phyloP scores from a whole-genome alignment of 1,284 basidiomycete species.

The Sanghuangporus sanghuang region DNA sequence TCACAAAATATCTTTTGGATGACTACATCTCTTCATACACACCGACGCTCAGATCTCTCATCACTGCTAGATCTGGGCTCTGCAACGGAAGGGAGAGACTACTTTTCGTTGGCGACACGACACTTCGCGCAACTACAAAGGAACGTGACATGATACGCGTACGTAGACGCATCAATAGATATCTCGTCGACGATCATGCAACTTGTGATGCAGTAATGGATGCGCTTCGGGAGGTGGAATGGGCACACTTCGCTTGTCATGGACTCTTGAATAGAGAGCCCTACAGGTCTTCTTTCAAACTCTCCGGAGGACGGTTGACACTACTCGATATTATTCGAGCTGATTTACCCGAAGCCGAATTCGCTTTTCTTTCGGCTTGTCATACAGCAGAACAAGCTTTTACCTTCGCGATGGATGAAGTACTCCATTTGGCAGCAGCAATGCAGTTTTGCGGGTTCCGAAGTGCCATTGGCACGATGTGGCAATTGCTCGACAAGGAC shows the following conservation, averaged over 20 bases:
- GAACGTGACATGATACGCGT: neutral
- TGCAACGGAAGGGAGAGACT: no score
- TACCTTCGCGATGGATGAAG: constrained; percentile 25
- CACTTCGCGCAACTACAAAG: neutral
- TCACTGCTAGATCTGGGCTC: constrained; percentile 5
- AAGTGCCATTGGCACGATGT: constrained; percentile 36
- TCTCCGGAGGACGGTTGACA: constrained; percentile 6
- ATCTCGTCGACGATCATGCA: neutral
- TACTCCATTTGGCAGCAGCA: constrained; percentile 31
- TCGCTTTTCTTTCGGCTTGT: constrained; percentile 34
- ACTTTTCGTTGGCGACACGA: neutral
- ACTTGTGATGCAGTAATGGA: neutral
- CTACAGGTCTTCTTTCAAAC: neutral
- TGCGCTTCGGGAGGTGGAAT: neutral
- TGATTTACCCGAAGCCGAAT: constrained; percentile 25
- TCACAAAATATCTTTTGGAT: constrained; percentile 22
- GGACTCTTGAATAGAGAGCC: neutral
- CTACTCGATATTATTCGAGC: constrained; percentile 26
- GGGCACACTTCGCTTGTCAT: neutral
- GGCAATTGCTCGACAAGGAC: constrained; percentile 27
- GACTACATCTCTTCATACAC: constrained; percentile 35
- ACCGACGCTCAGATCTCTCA: constrained; percentile 30
- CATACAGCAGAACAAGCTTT: constrained; percentile 19
- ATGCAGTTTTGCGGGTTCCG: constrained; percentile 31
- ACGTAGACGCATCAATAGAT: neutral